A percentile compares a stretch with the other conserved stretches of the same genome.
These are phyloP conservation scores for Coemansia sp. DNA, from an alignment of 192 early-diverging fungal species.

Conservation along the genomic window DNA sequence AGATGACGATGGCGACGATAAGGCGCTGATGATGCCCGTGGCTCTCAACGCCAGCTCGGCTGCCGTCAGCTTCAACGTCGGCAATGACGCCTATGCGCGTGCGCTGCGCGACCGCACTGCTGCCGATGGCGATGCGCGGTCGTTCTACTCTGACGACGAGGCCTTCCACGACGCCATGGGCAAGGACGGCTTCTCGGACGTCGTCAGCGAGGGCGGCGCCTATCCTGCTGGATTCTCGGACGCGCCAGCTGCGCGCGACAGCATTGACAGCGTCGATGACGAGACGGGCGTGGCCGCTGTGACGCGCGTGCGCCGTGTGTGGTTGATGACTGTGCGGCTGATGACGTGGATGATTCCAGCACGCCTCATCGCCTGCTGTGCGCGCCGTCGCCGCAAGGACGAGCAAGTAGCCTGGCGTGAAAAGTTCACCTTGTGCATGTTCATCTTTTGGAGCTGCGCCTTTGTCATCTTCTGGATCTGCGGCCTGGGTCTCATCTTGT, in stretches of 20 bases:
- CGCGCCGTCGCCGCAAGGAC: constrained; percentile 76
- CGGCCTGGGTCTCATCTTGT: constrained; percentile 71
- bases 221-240: constrained; percentile 25
- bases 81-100: constrained; percentile 34
- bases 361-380: constrained; percentile 65
- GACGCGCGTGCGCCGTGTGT: constrained; percentile 44
- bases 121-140: constrained; percentile 57
- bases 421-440: constrained; percentile 88
- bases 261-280: constrained; percentile 27
- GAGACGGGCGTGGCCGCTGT: constrained; percentile 62
- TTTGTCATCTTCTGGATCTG: constrained; percentile 87
- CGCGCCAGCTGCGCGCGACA: constrained; percentile 13
- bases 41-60: constrained; percentile 51
- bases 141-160: constrained; percentile 68
- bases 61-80: constrained; percentile 20
- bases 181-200: constrained; percentile 45
- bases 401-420: constrained; percentile 96
- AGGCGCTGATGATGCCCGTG: constrained; percentile 14
- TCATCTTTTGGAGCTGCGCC: constrained; percentile 79
- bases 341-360: constrained; percentile 70
- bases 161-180: constrained; percentile 58
- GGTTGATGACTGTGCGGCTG: constrained; percentile 48
- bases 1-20: constrained; percentile 52
- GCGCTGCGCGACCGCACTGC: constrained; percentile 53
- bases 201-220: constrained; percentile 42